These are phyloP conservation scores for Venturia oleaginea DNA, from an alignment of 2,329 filamentous ascomycete species.

Conservation along the genomic window DNA sequence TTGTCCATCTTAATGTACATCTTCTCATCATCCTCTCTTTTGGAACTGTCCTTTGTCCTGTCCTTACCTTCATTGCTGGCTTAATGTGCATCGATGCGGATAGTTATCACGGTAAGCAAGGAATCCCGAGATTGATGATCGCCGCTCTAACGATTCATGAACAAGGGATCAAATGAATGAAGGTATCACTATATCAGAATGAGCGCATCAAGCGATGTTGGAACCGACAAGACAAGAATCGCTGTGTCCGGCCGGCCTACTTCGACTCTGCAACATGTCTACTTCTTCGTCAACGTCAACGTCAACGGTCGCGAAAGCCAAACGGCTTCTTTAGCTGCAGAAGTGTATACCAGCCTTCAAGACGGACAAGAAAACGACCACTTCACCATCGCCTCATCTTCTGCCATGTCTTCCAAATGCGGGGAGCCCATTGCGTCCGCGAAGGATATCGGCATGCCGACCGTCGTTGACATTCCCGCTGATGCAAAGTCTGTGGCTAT, in stretches of 20 bases:
- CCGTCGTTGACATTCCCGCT: background rate
- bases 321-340: background rate
- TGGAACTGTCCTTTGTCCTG: background rate
- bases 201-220: background rate
- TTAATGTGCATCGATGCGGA: background rate
- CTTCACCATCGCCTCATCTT: too few relatives aligned
- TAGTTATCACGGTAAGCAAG: background rate
- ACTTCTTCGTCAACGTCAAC: background rate
- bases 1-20: background rate
- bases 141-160: background rate
- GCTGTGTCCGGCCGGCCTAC: background rate
- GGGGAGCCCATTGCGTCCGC: background rate
- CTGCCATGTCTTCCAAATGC: background rate
- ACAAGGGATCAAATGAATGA: background rate
- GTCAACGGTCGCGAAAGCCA: background rate
- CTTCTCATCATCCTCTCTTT: background rate
- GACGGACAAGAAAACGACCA: too few relatives aligned
- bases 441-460: constrained; percentile 1
- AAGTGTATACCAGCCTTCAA: background rate
- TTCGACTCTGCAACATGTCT: background rate
- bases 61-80: background rate
- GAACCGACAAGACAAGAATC: background rate
- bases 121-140: background rate
- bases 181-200: background rate
- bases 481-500: background rate